Evolutionary conservation across 495 filamentous ascomycete species (phyloP), one percentile per base, ranked within the genome.

Genomic region (Xylaria nigripes): DNA sequence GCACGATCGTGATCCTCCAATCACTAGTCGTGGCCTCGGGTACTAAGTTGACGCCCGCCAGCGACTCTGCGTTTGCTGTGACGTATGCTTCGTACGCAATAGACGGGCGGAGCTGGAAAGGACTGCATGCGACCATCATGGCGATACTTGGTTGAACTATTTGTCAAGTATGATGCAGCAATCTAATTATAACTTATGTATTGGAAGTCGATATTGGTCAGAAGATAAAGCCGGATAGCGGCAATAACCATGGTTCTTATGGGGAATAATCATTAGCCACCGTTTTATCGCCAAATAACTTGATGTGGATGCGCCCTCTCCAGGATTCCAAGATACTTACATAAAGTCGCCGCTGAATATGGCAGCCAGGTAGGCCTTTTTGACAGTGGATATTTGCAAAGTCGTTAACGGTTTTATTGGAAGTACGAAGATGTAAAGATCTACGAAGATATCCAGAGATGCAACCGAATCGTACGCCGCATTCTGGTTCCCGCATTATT

Each of bases 331-430:
- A 16, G 18, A 2, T 12, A 42, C 52, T 55, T 42, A 55, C 52
- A 55, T 12, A 22, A 55, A 42, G 45, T 25, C 52, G 21, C 44
- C 44, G 13, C 45, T 48, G 24, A 55, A 55, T 24, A 55, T 41
- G 4, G 24, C 9, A 8, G 30, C 45, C 27, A 55, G 29, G 15
- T 25, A 45, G n/a, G 49, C 18, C 45, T 55, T 55, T 15, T 55
- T 21, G 13, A 30, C 24, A 19, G 5, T 55, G 27, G 27, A n/a
- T 9, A 55, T 42, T 18, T 29, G 16, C 13, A 55, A 22, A 2
- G 13, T 10, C 23, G 23, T 23, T 21, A 55, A 22, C 25, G 45
- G 34, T n/a, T 25, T 21, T 2, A 56, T 40, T 9, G 53, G 53
- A 2, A 56, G 19, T 18, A 56, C 15, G 6, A 56, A 15, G 18